Evolutionary conservation across 2,329 filamentous ascomycete species (phyloP).

Genomic region (Beauveria brongniartii): DNA sequence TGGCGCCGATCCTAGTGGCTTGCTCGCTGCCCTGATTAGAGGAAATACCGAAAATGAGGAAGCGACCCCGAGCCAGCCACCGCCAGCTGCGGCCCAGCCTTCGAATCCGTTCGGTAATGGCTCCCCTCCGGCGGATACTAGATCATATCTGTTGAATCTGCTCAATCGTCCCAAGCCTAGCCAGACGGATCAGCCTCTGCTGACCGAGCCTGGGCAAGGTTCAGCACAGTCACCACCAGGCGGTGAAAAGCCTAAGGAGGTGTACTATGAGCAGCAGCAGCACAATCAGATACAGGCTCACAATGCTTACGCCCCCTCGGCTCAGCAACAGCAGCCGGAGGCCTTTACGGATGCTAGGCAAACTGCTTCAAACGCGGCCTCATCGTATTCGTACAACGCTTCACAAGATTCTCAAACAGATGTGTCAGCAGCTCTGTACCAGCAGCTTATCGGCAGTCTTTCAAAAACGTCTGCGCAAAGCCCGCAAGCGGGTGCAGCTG

Average conservation of each 20-base stretch:
- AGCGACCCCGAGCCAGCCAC: constrained; percentile 20
- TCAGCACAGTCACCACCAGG: constrained; percentile 39
- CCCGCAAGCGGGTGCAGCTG: constrained; percentile 17
- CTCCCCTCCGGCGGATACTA: constrained; percentile 59
- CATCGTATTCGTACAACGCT: constrained; percentile 13
- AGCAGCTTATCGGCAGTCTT: constrained; percentile 30
- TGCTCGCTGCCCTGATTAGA: constrained; percentile 54
- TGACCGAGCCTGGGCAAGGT: constrained; percentile 31
- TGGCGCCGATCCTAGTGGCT: constrained; percentile 46
- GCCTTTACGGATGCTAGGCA: neutral
- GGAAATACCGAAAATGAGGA: constrained; percentile 44
- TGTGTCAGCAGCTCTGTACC: constrained; percentile 26
- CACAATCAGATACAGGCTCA: constrained; percentile 19
- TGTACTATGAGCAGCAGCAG: constrained; percentile 21
- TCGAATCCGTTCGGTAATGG: constrained; percentile 36
- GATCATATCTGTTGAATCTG: constrained; percentile 78
- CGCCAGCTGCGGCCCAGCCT: constrained; percentile 18
- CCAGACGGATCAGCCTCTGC: constrained; percentile 40
- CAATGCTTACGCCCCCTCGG: neutral
- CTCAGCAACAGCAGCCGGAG: constrained; percentile 15
- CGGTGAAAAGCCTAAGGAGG: constrained; percentile 22
- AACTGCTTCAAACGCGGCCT: neutral
- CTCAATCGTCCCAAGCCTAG: constrained; percentile 70
- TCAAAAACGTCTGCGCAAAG: constrained; percentile 23
- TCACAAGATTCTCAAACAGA: constrained; percentile 33